Evolutionary conservation across 2,329 filamentous ascomycete species (phyloP), one percentile per base, ranked within the genome.

Genomic region (Helotiales sp.): DNA sequence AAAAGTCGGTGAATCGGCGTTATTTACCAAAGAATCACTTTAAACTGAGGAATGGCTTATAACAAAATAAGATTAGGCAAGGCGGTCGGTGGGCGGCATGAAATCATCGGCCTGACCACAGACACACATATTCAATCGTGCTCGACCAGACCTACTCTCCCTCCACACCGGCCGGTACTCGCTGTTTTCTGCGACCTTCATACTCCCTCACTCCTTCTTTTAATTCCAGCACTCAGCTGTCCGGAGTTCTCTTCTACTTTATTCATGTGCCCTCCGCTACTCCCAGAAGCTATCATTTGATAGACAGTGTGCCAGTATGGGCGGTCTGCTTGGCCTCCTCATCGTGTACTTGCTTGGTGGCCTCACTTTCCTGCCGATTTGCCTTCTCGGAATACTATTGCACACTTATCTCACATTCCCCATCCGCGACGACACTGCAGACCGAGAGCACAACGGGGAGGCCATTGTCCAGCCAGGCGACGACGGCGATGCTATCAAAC

Each of bases 281-380:
- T 40, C 58, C 30, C 20, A 26, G 50, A 17, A 49, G 37, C 50
- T 58, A 24, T 49, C 54, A n/a, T 34, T 49, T 20, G 24, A 24
- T 40, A 49, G 50, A 28, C n/a, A 32, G 13, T 52, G 11, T 64
- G 65, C 49, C 63, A 70, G 28, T 40, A 70, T 70, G 68, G 68
- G 65, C 47, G 61, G 66, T 43, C 54, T 67, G 54, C 58, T 70
- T 24, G 37, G 62, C 30, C 67, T 65, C 50, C 55, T 96, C 71
- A 79, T 91, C 76, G 86, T 91, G 78, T 97, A 97, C 83, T 78
- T 97, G 72, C 81, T 97, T 67, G 94, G 94, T 79, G 95, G 94
- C 75, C 78, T 97, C 76, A 97, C 94, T 66, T 95, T 97, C 77
- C 77, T 97, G 66, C 94, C 94, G 32, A 82, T 97, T 3, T 74